Evolutionary conservation across 2,329 filamentous ascomycete species (phyloP), one percentile per base, ranked within the genome.

Genomic region (Ascochyta viciae-villosae): DNA sequence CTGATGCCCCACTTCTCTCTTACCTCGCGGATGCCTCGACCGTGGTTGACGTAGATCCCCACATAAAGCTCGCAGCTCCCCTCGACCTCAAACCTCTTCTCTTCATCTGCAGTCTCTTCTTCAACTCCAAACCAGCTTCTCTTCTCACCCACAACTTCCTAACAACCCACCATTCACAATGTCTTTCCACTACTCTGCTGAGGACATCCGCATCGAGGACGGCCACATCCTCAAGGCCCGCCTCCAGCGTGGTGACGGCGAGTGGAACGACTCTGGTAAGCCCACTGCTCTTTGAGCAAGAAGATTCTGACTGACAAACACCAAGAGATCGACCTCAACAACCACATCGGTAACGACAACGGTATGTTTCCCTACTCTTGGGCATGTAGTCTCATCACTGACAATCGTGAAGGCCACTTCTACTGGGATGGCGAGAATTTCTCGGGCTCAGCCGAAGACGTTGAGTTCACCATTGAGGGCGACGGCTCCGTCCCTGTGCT

Each of bases 391-490:
- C 6, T 22, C 7, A 15, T 12, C n/a, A 39, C 54, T 47, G 16
- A 51, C 43, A 49, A 8, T 39, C 35, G 10, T n/a, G 3, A n/a
- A 79, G 78, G 79, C 10, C 31, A 64, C 53, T 83, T 83, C 61
- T 33, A 71, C 8, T 85, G 81, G 81, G 79, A 74, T 23, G 78
- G 77, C 50, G 34, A 60, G 75, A 74, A 73, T 72, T 87, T 85
- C 72, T 66, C 78, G 43, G 57, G 75, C 16, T 80, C 79, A 7
- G 81, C 82, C 15, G 61, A 80, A 37, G 61, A 82, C 53, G 75
- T 86, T 62, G 58, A 63, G 41, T 81, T 86, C 68, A 54, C 66
- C 6, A 62, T 84, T 3, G 84, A 87, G 72, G 83, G 82, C 22
- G 81, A 74, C 23, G 81, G 76, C 19, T 60, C 67, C 1, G 77